Percentiles rank a stretch among this genome's conserved stretches.
phyloP scores from a whole-genome alignment of 2,329 filamentous ascomycete species.

The Furcasterigmium furcatum region DNA sequence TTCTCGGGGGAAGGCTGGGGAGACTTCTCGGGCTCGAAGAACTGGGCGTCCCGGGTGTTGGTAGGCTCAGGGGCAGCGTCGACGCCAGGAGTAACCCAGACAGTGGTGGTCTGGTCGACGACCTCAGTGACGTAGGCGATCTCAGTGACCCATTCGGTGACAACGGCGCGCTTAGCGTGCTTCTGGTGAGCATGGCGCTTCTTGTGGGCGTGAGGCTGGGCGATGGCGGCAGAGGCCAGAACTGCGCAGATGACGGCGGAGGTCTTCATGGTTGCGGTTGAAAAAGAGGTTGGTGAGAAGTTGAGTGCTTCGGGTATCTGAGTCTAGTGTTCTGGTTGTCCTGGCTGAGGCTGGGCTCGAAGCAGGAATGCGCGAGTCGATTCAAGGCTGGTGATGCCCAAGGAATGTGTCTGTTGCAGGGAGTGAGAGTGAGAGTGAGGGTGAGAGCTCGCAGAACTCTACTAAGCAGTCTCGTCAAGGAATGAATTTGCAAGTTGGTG shows the following conservation, averaged over 20 bases:
- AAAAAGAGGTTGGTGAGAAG: not conserved
- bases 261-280: slow-evolving; percentile 38
- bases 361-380: slow-evolving; percentile 11
- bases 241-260: slow-evolving; percentile 33
- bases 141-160: slow-evolving; percentile 50
- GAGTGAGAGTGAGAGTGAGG: slow-evolving; percentile 8
- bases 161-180: slow-evolving; percentile 34
- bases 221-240: slow-evolving; percentile 41
- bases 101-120: slow-evolving; percentile 45
- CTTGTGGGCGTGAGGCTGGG: slow-evolving; percentile 45
- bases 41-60: slow-evolving; percentile 20
- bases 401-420: slow-evolving; percentile 10
- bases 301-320: not conserved
- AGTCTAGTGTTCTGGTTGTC: not conserved
- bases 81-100: slow-evolving; percentile 34
- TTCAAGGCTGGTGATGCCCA: slow-evolving; percentile 4
- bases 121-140: slow-evolving; percentile 42
- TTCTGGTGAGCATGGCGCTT: slow-evolving; percentile 33
- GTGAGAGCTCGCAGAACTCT: slow-evolving; percentile 13
- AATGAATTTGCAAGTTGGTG: slow-evolving; percentile 11
- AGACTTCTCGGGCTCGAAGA: slow-evolving; percentile 21
- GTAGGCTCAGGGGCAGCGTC: slow-evolving; percentile 18
- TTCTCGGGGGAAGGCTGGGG: slow-evolving; percentile 13
- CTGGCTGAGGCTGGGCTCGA: slow-evolving; percentile 7
- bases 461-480: slow-evolving; percentile 3